Percentiles rank a stretch among this genome's conserved stretches.
phyloP scores from a whole-genome alignment of 805 yeast species.

The Yamadazyma olivae region DNA sequence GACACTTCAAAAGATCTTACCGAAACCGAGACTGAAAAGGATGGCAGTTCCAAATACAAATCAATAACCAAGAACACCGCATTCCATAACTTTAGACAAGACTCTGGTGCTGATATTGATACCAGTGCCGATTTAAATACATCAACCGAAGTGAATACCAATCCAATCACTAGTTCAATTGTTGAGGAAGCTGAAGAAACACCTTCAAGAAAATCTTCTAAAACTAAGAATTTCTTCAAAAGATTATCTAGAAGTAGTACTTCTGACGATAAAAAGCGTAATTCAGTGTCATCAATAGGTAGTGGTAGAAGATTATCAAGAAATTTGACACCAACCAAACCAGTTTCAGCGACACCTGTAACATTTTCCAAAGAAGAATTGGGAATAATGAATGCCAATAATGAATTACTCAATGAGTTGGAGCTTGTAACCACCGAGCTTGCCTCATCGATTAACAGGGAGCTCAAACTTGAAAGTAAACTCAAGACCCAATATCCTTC shows the following conservation, averaged over 20 bases:
- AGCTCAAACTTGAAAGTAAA: slow-evolving; percentile 54
- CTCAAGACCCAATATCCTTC: slow-evolving; percentile 18
- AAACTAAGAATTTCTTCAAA: slow-evolving; percentile 30
- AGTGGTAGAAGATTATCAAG: slow-evolving; percentile 2
- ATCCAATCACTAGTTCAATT: background rate
- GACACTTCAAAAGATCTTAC: slow-evolving; percentile 3
- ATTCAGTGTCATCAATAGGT: slow-evolving; percentile 7
- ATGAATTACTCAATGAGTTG: slow-evolving; percentile 57
- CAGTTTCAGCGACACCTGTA: slow-evolving; percentile 12
- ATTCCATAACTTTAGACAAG: slow-evolving; percentile 28
- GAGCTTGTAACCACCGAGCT: slow-evolving; percentile 69
- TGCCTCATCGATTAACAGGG: slow-evolving; percentile 70
- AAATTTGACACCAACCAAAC: slow-evolving; percentile 4
- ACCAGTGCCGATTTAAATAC: background rate
- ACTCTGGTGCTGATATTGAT: background rate
- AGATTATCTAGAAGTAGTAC: slow-evolving; percentile 25
- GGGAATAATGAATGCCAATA: slow-evolving; percentile 58
- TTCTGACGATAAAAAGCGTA: slow-evolving; percentile 10
- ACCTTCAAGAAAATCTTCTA: slow-evolving; percentile 16
- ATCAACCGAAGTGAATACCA: background rate
- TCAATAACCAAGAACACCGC: slow-evolving; percentile 36
- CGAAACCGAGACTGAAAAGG: background rate
- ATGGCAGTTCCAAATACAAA: slow-evolving; percentile 11
- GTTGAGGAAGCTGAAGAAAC: background rate
- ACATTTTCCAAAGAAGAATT: slow-evolving; percentile 58